Percentiles rank a stretch among this genome's conserved stretches.
Evolutionary conservation across 2,329 filamentous ascomycete species (phyloP).

Genomic region (Coniochaeta hoffmannii): DNA sequence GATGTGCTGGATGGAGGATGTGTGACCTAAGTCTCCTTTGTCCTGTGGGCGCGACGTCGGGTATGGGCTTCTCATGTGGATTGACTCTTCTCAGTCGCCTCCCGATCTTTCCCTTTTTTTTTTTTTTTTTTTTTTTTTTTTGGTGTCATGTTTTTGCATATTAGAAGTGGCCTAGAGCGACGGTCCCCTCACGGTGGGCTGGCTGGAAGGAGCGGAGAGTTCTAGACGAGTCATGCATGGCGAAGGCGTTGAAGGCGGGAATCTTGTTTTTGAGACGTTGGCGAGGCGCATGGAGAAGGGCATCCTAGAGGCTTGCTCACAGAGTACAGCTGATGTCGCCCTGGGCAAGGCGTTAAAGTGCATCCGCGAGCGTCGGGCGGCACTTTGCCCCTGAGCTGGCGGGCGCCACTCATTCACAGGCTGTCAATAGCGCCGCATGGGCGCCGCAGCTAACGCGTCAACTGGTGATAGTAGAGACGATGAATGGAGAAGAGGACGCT

Average conservation of each 20-base stretch:
- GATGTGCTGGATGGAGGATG: neutral
- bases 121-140: neutral
- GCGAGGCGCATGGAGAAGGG: neutral
- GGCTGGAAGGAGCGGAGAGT: neutral
- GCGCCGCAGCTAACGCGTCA: too few relatives aligned
- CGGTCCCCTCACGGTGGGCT: neutral
- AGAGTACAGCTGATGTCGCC: neutral
- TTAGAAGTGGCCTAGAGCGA: neutral
- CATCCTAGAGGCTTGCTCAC: too few relatives aligned
- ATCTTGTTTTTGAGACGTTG: neutral
- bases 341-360: neutral
- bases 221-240: conserved; percentile 1
- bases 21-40: neutral
- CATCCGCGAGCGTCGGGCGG: too few relatives aligned
- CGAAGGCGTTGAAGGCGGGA: neutral
- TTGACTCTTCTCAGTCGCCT: too few relatives aligned
- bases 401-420: neutral
- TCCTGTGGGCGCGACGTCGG: too few relatives aligned
- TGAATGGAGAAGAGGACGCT: too few relatives aligned
- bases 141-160: neutral
- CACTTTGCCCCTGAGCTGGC: neutral
- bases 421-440: neutral
- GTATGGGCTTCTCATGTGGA: neutral
- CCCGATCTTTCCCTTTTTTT: too few relatives aligned
- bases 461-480: too few relatives aligned